phyloP scores from a whole-genome alignment of 352 stramenopile genomes.

The Aphanomyces cochlioides region DNA sequence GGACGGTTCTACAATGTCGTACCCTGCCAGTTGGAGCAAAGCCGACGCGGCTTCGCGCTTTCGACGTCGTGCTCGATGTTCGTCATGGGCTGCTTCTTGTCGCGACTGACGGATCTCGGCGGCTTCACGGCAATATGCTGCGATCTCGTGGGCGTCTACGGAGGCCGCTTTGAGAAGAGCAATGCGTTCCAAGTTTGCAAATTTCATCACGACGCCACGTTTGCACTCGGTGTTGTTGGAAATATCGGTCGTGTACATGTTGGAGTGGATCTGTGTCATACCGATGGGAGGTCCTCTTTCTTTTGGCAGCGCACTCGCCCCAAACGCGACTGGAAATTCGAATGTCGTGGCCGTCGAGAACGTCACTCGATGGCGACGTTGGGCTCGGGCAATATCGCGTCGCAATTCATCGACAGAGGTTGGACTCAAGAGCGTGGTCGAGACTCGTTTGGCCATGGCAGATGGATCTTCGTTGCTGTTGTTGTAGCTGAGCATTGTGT shows the following conservation, averaged over 20 bases:
- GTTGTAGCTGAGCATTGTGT: too few species aligned
- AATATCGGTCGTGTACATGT: neutral
- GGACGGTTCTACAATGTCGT: too few species aligned
- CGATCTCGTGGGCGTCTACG: constrained; percentile 18
- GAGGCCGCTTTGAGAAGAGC: constrained; percentile 15
- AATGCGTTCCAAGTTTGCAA: constrained; percentile 27
- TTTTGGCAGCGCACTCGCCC: constrained; percentile 18
- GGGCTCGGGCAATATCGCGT: too few species aligned
- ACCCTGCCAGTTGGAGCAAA: too few species aligned
- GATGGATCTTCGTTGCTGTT: too few species aligned
- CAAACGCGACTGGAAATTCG: constrained; percentile 10
- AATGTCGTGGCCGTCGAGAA: constrained; percentile 17
- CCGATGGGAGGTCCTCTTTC: constrained; percentile 22
- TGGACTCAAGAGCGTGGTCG: too few species aligned
- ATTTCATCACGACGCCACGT: constrained; percentile 22
- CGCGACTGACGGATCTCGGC: constrained; percentile 11
- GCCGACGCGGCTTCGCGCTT: too few species aligned
- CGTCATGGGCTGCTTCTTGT: too few species aligned
- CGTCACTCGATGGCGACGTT: neutral
- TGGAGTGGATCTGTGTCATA: constrained; percentile 1
- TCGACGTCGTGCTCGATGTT: too few species aligned
- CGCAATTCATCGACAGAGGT: too few species aligned
- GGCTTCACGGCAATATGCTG: constrained; percentile 22
- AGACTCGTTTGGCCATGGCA: too few species aligned
- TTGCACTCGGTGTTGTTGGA: neutral